Base-by-base conservation (phyloP, 176 grass and related monocot genomes). In the Panicum miliaceum region DNA sequence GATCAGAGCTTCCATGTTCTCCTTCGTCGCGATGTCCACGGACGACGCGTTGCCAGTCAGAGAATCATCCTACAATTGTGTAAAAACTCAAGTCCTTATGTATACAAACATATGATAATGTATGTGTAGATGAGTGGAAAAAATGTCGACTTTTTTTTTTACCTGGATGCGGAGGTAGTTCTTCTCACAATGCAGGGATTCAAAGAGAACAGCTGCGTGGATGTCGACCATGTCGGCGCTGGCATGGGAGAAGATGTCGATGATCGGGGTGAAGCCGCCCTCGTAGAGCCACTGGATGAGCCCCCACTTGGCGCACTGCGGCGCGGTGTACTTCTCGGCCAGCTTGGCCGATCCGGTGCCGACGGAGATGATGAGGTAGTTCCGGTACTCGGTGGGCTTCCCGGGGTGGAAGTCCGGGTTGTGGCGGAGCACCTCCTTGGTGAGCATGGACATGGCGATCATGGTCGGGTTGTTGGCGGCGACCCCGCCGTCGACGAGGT, bases 141-240 rank as follows among this genome's bases (percentile, higher is more conserved):
- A 41, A 41, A 41, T 32, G 2, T 32, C 29, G 4, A 41, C 40
- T 0, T 41, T 41, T 6, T 6, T 41, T 41, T 41, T 41, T 29
- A 48, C 46, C 94, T 97, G 82, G 19, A 97, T 94, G 14, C 87
- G 82, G 7, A 97, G 89, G 65, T 97, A 93, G 16, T 81, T 73
- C 0, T 64, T 41, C 62, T 88, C 26, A 0, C 66, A 76, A 0
- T 18, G 16, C 1, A 91, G 91, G 0, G 81, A 79, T 52, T 91
- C 38, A 3, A 97, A 93, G 6, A 93, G 73, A 7, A 90, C 48
- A 0, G 74, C 26, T 4, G 91, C 78, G 9, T 97, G 88, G 54
- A 97, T 88, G 47, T 93, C 89, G 1, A 97, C 94, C 94, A 97
- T 87, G 74, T 94, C 89, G 9, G 87, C 66, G 60, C 87, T 97